Conservation (phyloP, 495 filamentous ascomycete genomes). For the Penicillium coprophilum region DNA sequence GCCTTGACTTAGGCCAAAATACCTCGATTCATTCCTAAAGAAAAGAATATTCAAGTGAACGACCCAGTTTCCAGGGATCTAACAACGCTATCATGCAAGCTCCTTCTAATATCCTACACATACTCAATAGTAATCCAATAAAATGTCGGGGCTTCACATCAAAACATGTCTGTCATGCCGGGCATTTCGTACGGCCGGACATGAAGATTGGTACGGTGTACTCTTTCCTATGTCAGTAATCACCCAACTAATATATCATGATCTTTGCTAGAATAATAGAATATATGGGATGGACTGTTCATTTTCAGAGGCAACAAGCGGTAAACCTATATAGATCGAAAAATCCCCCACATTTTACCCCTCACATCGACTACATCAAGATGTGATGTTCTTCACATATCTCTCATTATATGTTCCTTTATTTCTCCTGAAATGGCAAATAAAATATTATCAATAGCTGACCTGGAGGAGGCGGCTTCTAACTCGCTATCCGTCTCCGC, state of each 20-base stretch:
- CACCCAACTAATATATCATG: not conserved
- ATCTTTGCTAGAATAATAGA: not conserved
- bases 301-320: not conserved
- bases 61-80: not conserved
- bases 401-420: not conserved
- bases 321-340: not conserved
- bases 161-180: not conserved
- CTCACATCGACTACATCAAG: not conserved
- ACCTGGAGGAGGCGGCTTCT: constrained; percentile 22
- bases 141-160: not conserved
- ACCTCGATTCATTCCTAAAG: not conserved
- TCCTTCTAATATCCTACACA: not conserved
- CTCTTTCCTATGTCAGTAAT: not conserved
- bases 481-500: constrained; percentile 11
- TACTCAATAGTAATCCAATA: not conserved
- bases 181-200: not conserved
- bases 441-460: constrained; percentile 23
- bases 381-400: not conserved
- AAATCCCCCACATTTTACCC: constrained; percentile 7
- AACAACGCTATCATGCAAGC: not conserved
- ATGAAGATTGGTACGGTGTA: not conserved
- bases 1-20: not conserved
- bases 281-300: not conserved
- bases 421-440: not conserved
- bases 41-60: not conserved